Conservation (phyloP, 2,329 filamentous ascomycete genomes). For the Aspergillus pseudoviridinutans region DNA sequence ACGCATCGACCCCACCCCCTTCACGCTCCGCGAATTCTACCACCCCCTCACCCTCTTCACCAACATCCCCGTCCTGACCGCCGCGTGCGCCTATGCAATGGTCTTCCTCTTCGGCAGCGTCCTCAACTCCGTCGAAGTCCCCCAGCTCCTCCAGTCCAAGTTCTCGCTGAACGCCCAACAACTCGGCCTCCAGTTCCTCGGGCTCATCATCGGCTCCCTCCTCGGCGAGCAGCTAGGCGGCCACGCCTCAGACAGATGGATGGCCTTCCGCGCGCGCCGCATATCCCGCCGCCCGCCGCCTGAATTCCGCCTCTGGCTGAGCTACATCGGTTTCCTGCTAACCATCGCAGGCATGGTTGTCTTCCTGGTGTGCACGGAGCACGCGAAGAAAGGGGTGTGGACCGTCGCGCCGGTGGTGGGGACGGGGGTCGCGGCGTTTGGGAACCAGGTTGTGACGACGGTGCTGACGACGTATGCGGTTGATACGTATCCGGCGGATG, state of each 20-base stretch:
- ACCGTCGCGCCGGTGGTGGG: constrained; percentile 57
- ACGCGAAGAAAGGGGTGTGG: constrained; percentile 43
- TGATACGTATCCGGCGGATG: constrained; percentile 54
- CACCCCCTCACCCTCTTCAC: constrained; percentile 47
- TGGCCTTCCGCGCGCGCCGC: constrained; percentile 39
- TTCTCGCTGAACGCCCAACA: constrained; percentile 58
- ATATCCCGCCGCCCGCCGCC: constrained; percentile 42
- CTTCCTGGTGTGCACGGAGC: constrained; percentile 53
- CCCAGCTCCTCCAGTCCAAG: constrained; percentile 53
- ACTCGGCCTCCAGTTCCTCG: constrained; percentile 57
- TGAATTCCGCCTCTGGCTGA: constrained; percentile 57
- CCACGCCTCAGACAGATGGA: constrained; percentile 53
- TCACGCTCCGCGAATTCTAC: constrained; percentile 49
- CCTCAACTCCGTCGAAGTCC: constrained; percentile 57
- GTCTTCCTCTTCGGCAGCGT: constrained; percentile 55
- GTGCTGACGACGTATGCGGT: constrained; percentile 59
- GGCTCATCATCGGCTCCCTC: constrained; percentile 56
- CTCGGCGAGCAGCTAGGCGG: constrained; percentile 61
- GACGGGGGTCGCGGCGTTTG: constrained; percentile 49
- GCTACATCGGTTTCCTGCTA: constrained; percentile 51
- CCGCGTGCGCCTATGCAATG: constrained; percentile 54
- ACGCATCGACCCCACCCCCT: constrained; percentile 51
- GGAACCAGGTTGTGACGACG: constrained; percentile 62
- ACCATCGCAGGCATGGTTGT: constrained; percentile 54
- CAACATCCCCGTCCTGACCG: constrained; percentile 49